A percentile compares a stretch with the other conserved stretches of the same genome.
Conservation (phyloP, 23 red algal genomes). For the Gracilaria domingensis region DNA sequence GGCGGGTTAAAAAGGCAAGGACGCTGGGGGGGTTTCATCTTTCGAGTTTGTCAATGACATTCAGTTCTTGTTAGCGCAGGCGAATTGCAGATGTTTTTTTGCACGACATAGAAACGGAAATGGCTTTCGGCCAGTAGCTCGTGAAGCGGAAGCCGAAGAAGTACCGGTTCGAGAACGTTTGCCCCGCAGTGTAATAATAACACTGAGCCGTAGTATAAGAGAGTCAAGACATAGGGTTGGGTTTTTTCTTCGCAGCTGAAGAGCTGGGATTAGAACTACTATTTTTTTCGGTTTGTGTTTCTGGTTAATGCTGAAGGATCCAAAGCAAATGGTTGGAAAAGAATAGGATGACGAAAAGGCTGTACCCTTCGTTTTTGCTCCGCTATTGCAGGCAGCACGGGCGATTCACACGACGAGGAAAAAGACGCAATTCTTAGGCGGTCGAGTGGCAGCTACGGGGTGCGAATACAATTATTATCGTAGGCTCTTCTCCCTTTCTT, state of each 20-base stretch:
- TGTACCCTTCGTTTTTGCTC: conserved; percentile 52
- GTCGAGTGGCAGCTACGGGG: conserved; percentile 54
- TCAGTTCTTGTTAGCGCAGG: conserved; percentile 43
- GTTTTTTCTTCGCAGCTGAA: neutral
- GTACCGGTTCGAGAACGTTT: neutral
- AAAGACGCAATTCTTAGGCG: too few relatives aligned
- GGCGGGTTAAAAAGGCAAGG: conserved; percentile 26
- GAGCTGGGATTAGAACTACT: neutral
- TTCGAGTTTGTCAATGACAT: conserved; percentile 28
- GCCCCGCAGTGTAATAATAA: neutral
- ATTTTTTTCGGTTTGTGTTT: neutral
- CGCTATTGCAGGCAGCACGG: conserved; percentile 52
- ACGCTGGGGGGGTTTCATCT: conserved; percentile 35
- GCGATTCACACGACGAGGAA: conserved; percentile 43
- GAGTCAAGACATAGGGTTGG: neutral
- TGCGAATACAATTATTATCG: conserved; percentile 84
- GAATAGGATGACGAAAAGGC: conserved; percentile 65
- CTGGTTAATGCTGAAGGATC: neutral
- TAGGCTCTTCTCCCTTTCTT: conserved; percentile 82
- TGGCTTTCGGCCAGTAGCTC: neutral
- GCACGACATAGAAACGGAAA: conserved; percentile 68
- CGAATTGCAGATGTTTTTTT: conserved; percentile 70
- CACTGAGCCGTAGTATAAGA: neutral
- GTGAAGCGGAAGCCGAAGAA: neutral
- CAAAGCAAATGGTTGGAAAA: conserved; percentile 65